A percentile compares a stretch with the other conserved stretches of the same genome.
phyloP scores from a whole-genome alignment of 2,329 filamentous ascomycete genomes.

The Penicillium sclerotigenum region DNA sequence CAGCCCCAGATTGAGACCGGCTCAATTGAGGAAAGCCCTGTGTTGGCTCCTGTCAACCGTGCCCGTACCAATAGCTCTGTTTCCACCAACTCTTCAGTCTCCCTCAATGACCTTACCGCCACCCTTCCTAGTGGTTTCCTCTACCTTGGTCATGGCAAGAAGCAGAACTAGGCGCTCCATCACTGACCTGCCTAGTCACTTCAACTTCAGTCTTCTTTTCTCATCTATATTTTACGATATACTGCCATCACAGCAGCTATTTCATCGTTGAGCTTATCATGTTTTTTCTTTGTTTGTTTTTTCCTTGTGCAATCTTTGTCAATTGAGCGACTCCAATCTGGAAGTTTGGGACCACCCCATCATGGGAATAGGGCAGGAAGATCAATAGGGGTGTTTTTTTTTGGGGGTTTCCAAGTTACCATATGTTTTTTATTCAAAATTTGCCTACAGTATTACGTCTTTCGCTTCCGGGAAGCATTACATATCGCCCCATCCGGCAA shows the following conservation, averaged over 20 bases:
- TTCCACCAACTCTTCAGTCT: constrained; percentile 21
- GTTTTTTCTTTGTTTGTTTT: neutral
- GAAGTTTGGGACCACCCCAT: neutral
- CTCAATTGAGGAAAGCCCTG: constrained; percentile 9
- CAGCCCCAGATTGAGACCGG: constrained; percentile 14
- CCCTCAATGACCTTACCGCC: constrained; percentile 11
- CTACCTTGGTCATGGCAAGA: constrained; percentile 26
- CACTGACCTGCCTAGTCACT: constrained; percentile 1
- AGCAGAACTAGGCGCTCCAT: constrained; percentile 11
- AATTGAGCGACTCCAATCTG: constrained; percentile 7
- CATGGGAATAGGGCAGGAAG: constrained; percentile 2
- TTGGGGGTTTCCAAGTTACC: neutral
- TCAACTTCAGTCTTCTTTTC: neutral
- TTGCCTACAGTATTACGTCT: neutral
- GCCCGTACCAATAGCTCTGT: constrained; percentile 30
- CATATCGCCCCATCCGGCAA: neutral
- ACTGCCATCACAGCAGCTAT: constrained; percentile 15
- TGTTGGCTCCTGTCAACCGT: constrained; percentile 10
- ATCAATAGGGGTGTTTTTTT: constrained; percentile 1
- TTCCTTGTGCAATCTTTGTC: constrained; percentile 8
- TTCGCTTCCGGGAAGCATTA: constrained; percentile 1
- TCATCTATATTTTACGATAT: constrained; percentile 6
- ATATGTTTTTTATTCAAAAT: neutral
- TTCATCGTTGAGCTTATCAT: constrained; percentile 1
- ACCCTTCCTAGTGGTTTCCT: constrained; percentile 27